These are phyloP conservation scores for Carex pumila DNA, from an alignment of 176 grass and related monocot species.

Conservation along the genomic window DNA sequence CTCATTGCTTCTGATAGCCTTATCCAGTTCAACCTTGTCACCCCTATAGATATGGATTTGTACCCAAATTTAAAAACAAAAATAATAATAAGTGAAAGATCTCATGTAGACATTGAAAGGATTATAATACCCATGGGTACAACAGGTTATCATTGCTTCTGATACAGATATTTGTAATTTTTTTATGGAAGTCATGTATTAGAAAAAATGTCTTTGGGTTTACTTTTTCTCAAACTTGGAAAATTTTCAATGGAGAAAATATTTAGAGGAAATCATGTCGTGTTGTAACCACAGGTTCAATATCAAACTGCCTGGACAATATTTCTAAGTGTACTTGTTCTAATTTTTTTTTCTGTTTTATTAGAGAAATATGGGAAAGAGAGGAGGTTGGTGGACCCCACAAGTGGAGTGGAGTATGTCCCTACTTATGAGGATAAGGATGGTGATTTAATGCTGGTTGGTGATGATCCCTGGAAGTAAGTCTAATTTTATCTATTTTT, in stretches of 20 bases:
- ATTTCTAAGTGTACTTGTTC: not conserved
- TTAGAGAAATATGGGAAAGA: constrained; percentile 12
- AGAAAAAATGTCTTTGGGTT: not conserved
- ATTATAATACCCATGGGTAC: not conserved
- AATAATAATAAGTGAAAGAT: not conserved
- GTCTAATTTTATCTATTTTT: not conserved
- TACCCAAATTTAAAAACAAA: not conserved
- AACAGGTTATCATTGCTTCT: not conserved
- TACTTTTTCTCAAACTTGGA: not conserved
- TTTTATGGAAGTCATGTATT: not conserved
- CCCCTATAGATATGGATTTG: not conserved
- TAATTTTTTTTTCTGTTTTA: not conserved
- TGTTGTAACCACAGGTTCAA: not conserved
- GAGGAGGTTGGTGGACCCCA: not conserved
- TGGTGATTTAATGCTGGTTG: constrained; percentile 10
- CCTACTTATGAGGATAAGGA: constrained; percentile 19
- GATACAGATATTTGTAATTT: not conserved
- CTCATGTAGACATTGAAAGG: not conserved
- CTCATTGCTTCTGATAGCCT: not conserved
- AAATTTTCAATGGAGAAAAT: not conserved
- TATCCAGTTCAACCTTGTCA: not conserved
- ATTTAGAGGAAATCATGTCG: not conserved
- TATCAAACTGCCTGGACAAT: not conserved
- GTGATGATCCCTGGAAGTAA: constrained; percentile 16
- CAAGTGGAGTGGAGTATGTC: constrained; percentile 11